These are phyloP conservation scores for Phytopythium sindhum DNA, from an alignment of 352 stramenopile genomes.

Conservation along the genomic window DNA sequence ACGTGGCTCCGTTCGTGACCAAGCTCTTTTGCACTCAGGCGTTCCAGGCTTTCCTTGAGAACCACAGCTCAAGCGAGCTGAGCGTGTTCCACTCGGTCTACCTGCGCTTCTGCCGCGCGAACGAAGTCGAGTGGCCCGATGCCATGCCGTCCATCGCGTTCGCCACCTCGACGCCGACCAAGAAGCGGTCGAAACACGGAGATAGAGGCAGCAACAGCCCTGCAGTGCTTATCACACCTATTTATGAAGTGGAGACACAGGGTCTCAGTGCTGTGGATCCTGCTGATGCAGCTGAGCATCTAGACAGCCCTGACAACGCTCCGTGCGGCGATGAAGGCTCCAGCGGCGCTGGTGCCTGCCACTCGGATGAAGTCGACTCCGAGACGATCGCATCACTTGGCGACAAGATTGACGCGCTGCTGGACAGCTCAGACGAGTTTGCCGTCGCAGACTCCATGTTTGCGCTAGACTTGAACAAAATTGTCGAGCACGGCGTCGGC, in stretches of 20 bases:
- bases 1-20: constrained; percentile 66
- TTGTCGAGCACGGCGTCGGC: constrained; percentile 8
- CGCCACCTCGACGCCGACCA: constrained; percentile 8
- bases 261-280: background rate
- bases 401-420: constrained; percentile 28
- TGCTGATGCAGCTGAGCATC: background rate
- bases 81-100: constrained; percentile 81
- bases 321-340: background rate
- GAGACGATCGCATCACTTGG: constrained; percentile 14
- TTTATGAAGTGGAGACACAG: background rate
- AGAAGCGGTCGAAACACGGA: background rate
- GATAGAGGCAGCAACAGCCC: background rate
- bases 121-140: constrained; percentile 47
- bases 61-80: constrained; percentile 61
- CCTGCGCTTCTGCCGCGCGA: constrained; percentile 48
- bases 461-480: constrained; percentile 12
- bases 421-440: constrained; percentile 15
- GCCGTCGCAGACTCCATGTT: constrained; percentile 21
- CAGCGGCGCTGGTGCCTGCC: background rate
- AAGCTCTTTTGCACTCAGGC: constrained; percentile 69
- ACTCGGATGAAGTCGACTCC: background rate
- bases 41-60: constrained; percentile 82
- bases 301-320: background rate
- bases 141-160: constrained; percentile 22
- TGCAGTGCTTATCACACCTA: constrained; percentile 2